Base-by-base conservation (phyloP, 176 grass and related monocot species). In the Musa troglodytarum region DNA sequence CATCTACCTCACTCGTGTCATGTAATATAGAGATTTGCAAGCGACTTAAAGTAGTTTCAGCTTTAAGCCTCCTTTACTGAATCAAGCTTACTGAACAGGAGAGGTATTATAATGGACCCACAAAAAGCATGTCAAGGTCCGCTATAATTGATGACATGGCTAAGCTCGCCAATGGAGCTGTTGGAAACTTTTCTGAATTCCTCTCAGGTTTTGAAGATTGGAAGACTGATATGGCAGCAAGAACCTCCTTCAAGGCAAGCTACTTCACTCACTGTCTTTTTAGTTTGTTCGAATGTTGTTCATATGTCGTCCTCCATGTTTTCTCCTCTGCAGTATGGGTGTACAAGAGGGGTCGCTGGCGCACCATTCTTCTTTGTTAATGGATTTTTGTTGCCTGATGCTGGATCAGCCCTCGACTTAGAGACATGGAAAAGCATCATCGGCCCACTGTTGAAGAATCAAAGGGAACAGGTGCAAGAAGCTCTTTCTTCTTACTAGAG, bases 321-420 rank as follows among this genome's bases (percentile, higher is more conserved):
- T 61, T 20, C 49, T 63, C 24, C 23, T 69, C 53, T 58, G 12
- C 75, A 98, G 95, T 98, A 98, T 22, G 95, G 95, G 69, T 91
- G 95, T 81, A 83, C 86, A n/a, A 80, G 88, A 74, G 95, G 90
- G 11, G 95, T 98, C 5, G 55, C 53, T 2, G 88, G 88, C 21
- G 90, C 90, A 1, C 94, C 90, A 0, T 98, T 85, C 85, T 98
- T 98, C 78, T 98, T 89, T 55, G 90, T 98, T 53, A 98, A 98
- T 59, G 94, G 94, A 20, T 98, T 98, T 81, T 68, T 93, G 10
- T 75, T 85, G 76, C 88, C 90, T 67, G 84, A 75, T 69, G 86
- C 71, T 29, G 94, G 94, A 8, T 98, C 94, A 5, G 78, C 90
- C 55, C 75, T 98, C 49, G 83, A 87, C 69, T 93, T 84, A 23